Evolutionary conservation across 148 eudicot species (phyloP), one percentile per base, ranked within the genome.

Genomic region (Amaranthus palmeri): DNA sequence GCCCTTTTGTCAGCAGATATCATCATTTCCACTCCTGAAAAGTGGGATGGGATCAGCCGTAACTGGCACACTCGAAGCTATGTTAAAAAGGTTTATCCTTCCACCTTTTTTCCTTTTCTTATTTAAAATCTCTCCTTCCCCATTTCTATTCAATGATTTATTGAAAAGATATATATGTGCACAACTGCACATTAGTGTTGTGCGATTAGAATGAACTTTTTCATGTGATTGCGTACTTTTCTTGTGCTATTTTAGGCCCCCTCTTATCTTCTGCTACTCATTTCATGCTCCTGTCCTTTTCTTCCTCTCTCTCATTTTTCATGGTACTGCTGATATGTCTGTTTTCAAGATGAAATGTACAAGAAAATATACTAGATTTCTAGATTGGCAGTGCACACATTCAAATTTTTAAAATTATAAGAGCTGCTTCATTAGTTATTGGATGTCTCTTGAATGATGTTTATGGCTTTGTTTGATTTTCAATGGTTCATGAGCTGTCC

Each of bases 31-130:
- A 95, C 98, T 77, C 98, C 98, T 75, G 98, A 95, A 77, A 95
- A 95, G 75, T 95, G 98, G 98, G 98, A 95, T 88, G 98, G 98
- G 58, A 95, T 95, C 74, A 95, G 98, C 84, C 98, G 98, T 81
- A 91, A 95, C 77, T 95, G 97, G 98, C 97, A 95, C 64, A 79
- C 82, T 66, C 85, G 98, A 79, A 85, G 92, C 74, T 95, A 95
- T 78, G 98, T 95, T 45, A 89, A 87, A 81, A 95, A 95, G 97
- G 96, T 91, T 47, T 13, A 44, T 68, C 54, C 42, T 17, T 45
- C 72, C n/a, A 40, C 66, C 50, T 15, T 65, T 42, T 62, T 54
- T 41, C 10, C 4, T 62, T 73, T 15, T 56, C 55, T 47, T 62
- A 36, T 8, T 12, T 70, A 6, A 47, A 45, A 15, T 36, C 49